Evolutionary conservation across 2,329 filamentous ascomycete genomes (phyloP), one percentile per base, ranked within the genome.

Genomic region (Metarhizium robertsii): DNA sequence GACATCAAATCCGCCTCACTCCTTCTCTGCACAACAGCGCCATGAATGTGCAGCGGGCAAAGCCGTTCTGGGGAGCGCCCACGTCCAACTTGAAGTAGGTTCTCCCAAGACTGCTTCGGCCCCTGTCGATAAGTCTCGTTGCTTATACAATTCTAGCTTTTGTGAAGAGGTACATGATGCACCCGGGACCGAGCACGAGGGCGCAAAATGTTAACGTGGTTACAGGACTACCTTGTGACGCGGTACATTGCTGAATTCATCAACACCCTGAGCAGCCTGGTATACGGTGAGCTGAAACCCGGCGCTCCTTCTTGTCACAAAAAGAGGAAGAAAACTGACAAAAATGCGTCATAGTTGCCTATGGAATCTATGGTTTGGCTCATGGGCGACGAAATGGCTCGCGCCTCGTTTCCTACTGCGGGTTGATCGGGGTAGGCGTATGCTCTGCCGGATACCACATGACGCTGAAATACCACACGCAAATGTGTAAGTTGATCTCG

Each of bases 241-340:
- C 63, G 69, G 20, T 75, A 72, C 36, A 63, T 75, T 20, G 73
- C 71, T 5, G 73, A 76, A 51, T 75, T 76, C 42, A 69, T 75
- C 59, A 76, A 76, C 56, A 75, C 72, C 0, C 58, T 75, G 2
- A 75, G 72, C 55, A 76, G 72, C 53, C 58, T 72, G 0, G 60
- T 67, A 4, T 75, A 69, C 52, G 65, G 67, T 67, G 13, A 13
- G 66, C 61, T 2, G 8, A 2, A 11, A 2, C 3, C 42, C 16
- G 6, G 1, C 10, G 42, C 42, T 20, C 42, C 16, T 14, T 4
- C 16, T 18, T 18, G 13, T 5, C 40, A 14, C 16, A 0, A 2
- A 3, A 5, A 20, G 18, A 25, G 1, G 25, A 25, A 25, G 25
- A 25, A 4, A 25, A 8, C n/a, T 63, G 25, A 57, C 45, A 29